A percentile compares a stretch with the other conserved stretches of the same genome.
These are phyloP conservation scores for Trichoderma endophyticum DNA, from an alignment of 2,329 filamentous ascomycete species.

Conservation along the genomic window DNA sequence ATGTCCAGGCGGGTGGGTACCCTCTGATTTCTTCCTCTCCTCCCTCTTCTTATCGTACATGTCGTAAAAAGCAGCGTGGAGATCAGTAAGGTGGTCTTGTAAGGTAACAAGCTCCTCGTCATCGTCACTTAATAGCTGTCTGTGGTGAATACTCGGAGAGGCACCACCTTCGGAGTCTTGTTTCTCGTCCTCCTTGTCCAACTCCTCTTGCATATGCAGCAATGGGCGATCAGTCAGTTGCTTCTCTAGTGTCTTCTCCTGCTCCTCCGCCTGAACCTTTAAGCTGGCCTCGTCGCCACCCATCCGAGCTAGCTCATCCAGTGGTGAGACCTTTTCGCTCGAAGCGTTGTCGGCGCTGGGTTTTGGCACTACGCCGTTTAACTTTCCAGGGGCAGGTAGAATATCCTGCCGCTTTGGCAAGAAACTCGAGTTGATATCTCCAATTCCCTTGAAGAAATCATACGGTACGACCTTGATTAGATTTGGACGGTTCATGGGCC, in stretches of 20 bases:
- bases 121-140: slow-evolving; percentile 80
- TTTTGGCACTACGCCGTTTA: slow-evolving; percentile 24
- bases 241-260: slow-evolving; percentile 81
- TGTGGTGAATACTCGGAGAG: slow-evolving; percentile 38
- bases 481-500: slow-evolving; percentile 85
- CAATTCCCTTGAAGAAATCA: slow-evolving; percentile 97
- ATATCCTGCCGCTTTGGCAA: slow-evolving; percentile 71
- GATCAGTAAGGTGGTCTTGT: slow-evolving; percentile 67
- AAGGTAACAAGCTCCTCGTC: slow-evolving; percentile 78
- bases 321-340: slow-evolving; percentile 41
- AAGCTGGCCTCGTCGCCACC: slow-evolving; percentile 65
- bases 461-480: slow-evolving; percentile 93
- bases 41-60: slow-evolving; percentile 64
- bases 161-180: slow-evolving; percentile 28
- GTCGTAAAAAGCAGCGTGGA: slow-evolving; percentile 80
- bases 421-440: slow-evolving; percentile 98
- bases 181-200: slow-evolving; percentile 72
- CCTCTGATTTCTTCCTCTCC: slow-evolving; percentile 34
- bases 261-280: slow-evolving; percentile 75
- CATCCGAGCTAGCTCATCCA: slow-evolving; percentile 78
- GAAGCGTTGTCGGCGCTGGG: not conserved
- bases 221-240: slow-evolving; percentile 87
- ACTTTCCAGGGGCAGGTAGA: slow-evolving; percentile 32
- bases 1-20: slow-evolving; percentile 35
- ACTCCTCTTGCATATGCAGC: slow-evolving; percentile 84